A percentile compares a stretch with the other conserved stretches of the same genome.
phyloP scores from a whole-genome alignment of 441 rosid species.

The Syzygium malaccense region DNA sequence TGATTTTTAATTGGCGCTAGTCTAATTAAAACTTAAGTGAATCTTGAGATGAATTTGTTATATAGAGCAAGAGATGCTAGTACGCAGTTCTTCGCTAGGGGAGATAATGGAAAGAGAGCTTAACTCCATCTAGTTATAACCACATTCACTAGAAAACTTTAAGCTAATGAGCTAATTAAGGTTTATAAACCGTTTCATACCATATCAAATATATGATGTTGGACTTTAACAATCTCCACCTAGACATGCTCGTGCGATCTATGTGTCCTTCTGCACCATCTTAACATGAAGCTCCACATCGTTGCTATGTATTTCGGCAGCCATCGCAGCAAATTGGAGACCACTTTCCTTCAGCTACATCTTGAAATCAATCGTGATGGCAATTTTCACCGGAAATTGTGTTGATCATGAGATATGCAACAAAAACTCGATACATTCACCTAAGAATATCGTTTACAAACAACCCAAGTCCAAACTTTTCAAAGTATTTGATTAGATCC shows the following conservation, averaged over 20 bases:
- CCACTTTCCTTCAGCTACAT: neutral
- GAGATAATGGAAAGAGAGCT: neutral
- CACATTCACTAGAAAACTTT: fast-evolving
- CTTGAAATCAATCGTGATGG: fast-evolving
- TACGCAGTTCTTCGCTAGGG: fast-evolving
- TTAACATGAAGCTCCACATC: neutral
- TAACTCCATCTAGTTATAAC: neutral
- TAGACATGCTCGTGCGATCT: neutral
- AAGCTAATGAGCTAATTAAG: neutral
- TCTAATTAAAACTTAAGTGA: fast-evolving
- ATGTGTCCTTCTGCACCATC: neutral
- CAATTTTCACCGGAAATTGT: fast-evolving
- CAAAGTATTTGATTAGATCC: fast-evolving
- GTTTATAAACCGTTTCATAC: fast-evolving
- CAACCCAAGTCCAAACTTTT: fast-evolving
- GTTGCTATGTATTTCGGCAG: neutral
- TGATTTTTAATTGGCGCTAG: neutral
- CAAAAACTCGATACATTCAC: neutral
- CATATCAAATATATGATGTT: neutral
- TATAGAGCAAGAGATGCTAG: fast-evolving
- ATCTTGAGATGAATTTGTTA: neutral
- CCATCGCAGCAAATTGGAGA: fast-evolving
- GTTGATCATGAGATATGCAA: fast-evolving
- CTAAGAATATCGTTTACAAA: fast-evolving
- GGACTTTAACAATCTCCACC: fast-evolving